Percentiles rank a stretch among this genome's conserved stretches.
phyloP scores from a whole-genome alignment of 169 alveolate genomes.

The Miamiensis avidus region DNA sequence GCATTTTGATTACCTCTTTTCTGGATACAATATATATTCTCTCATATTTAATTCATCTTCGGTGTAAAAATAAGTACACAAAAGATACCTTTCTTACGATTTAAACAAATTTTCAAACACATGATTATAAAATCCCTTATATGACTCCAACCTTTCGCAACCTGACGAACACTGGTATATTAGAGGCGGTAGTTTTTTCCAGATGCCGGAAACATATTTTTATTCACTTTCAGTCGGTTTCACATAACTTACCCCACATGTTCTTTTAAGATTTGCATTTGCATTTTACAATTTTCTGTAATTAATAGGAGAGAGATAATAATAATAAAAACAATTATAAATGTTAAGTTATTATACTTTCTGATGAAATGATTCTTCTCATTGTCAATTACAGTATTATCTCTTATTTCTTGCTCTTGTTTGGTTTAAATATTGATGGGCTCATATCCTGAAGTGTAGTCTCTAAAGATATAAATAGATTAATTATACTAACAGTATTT shows the following conservation, averaged over 20 bases:
- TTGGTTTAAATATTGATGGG: background rate
- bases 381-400: background rate
- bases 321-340: too few species aligned
- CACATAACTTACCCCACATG: conserved; percentile 66
- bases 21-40: conserved; percentile 31
- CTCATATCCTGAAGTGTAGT: background rate
- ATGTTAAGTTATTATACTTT: background rate
- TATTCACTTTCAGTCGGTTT: conserved; percentile 49
- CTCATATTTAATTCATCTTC: conserved; percentile 37
- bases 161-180: conserved; percentile 59
- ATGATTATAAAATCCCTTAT: conserved; percentile 21
- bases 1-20: conserved; percentile 17
- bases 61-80: conserved; percentile 36
- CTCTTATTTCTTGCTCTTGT: background rate
- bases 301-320: too few species aligned
- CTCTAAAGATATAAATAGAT: too few species aligned
- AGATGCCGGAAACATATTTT: conserved; percentile 41
- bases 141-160: conserved; percentile 10
- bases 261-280: conserved; percentile 47
- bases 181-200: conserved; percentile 50
- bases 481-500: too few species aligned
- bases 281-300: conserved; percentile 27
- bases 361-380: background rate
- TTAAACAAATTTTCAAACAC: conserved; percentile 10
- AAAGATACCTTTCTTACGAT: background rate